Conservation (phyloP, 2,329 filamentous ascomycete species). For the Neobulgaria alba region DNA sequence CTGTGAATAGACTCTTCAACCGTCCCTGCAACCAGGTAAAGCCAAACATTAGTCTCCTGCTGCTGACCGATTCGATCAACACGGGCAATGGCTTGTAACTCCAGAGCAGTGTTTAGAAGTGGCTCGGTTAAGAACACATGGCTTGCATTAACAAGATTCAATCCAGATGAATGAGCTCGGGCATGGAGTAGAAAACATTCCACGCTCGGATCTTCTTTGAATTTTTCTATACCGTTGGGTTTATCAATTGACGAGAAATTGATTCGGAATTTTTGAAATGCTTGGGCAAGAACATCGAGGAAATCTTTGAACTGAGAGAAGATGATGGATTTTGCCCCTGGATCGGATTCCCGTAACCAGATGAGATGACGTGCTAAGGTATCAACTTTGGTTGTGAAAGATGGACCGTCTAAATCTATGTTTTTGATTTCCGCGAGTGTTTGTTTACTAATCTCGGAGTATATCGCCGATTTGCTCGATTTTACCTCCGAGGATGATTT, state of each 20-base stretch:
- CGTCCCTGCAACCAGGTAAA: slow-evolving; percentile 84
- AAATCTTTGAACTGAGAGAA: slow-evolving; percentile 89
- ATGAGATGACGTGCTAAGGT: slow-evolving; percentile 72
- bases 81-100: slow-evolving; percentile 88
- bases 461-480: slow-evolving; percentile 47
- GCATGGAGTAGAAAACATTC: slow-evolving; percentile 89
- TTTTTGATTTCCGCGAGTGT: slow-evolving; percentile 74
- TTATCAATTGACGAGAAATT: slow-evolving; percentile 63
- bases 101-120: slow-evolving; percentile 83
- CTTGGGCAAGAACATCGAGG: slow-evolving; percentile 60
- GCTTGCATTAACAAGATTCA: slow-evolving; percentile 87
- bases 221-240: slow-evolving; percentile 60
- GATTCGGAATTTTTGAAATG: slow-evolving; percentile 65
- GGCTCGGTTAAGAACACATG: slow-evolving; percentile 95
- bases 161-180: slow-evolving; percentile 75
- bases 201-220: slow-evolving; percentile 63
- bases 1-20: slow-evolving; percentile 91
- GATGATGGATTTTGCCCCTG: slow-evolving; percentile 83
- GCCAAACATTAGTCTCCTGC: slow-evolving; percentile 84
- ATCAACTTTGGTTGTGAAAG: slow-evolving; percentile 87
- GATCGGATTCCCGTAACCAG: slow-evolving; percentile 77
- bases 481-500: slow-evolving; percentile 10
- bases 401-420: slow-evolving; percentile 63
- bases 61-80: slow-evolving; percentile 92
- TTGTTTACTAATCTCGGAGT: slow-evolving; percentile 63